These are phyloP conservation scores for Acidiella bohemica DNA, from an alignment of 495 filamentous ascomycete species.

Conservation along the genomic window DNA sequence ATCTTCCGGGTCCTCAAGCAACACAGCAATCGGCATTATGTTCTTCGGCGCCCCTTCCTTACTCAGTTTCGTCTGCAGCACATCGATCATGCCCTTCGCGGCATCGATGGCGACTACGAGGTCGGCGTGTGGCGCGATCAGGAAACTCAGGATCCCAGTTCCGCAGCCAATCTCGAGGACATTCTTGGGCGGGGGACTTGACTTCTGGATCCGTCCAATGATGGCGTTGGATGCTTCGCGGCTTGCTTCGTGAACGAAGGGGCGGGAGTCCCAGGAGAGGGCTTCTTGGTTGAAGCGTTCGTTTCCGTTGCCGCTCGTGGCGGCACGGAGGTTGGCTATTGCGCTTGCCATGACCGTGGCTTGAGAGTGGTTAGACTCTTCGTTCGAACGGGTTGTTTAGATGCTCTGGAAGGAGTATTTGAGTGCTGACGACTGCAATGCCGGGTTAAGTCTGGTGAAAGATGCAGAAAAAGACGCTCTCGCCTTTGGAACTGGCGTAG, in stretches of 20 bases:
- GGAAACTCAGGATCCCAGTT: constrained; percentile 40
- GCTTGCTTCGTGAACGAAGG: constrained; percentile 26
- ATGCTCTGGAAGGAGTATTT: too few relatives aligned
- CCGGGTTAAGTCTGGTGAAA: too few relatives aligned
- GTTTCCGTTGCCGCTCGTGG: constrained; percentile 13
- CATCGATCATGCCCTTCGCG: constrained; percentile 40
- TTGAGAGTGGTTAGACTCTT: too few relatives aligned
- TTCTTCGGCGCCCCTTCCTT: constrained; percentile 10
- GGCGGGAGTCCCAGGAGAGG: constrained; percentile 30
- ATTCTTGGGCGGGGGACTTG: constrained; percentile 16
- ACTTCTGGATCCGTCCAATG: constrained; percentile 19
- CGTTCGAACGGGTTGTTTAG: too few relatives aligned
- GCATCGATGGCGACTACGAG: constrained; percentile 38
- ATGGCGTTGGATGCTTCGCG: constrained; percentile 24
- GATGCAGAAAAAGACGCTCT: too few relatives aligned
- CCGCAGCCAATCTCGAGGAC: constrained; percentile 46
- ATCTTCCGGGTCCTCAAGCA: constrained; percentile 29
- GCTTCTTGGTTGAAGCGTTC: constrained; percentile 33
- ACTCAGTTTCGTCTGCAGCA: constrained; percentile 32
- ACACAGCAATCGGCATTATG: constrained; percentile 20
- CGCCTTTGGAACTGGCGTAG: too few relatives aligned
- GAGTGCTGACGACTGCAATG: too few relatives aligned
- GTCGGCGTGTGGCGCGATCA: constrained; percentile 31
- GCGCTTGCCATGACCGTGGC: constrained; percentile 10
- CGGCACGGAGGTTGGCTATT: constrained; percentile 10